Conservation (phyloP, 1,284 basidiomycete species). For the Neonothopanus nambi region DNA sequence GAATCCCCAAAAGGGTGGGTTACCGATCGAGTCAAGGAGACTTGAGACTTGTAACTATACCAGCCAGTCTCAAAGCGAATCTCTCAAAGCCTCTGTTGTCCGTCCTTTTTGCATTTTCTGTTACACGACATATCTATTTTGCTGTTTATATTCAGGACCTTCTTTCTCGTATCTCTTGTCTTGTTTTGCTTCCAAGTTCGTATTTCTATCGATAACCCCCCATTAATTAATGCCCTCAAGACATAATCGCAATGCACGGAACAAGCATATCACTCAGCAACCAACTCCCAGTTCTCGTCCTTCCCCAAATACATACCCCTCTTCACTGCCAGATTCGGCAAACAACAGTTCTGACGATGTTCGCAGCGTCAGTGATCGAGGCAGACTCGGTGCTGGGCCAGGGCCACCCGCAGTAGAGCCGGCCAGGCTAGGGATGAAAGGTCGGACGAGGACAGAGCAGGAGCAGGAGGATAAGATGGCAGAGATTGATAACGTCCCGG, state of each 20-base stretch:
- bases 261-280: conserved; percentile 15
- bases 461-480: background rate
- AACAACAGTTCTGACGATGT: conserved; percentile 10
- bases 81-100: too few species aligned
- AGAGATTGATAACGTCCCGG: background rate
- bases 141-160: background rate
- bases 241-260: conserved; percentile 14
- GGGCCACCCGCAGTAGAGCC: background rate
- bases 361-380: background rate
- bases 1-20: too few species aligned
- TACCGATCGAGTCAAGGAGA: too few species aligned
- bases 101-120: too few species aligned
- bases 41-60: too few species aligned
- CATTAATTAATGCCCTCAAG: conserved; percentile 17
- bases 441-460: background rate
- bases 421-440: background rate
- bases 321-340: conserved; percentile 10
- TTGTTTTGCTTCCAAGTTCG: conserved; percentile 1
- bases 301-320: conserved; percentile 12
- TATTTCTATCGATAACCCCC: background rate
- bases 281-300: conserved; percentile 14
- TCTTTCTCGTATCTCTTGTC: conserved; percentile 4
- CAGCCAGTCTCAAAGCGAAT: too few species aligned
- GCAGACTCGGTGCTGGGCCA: background rate
- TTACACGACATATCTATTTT: too few species aligned